These are phyloP conservation scores for Ophiostoma triangulosporum DNA, from an alignment of 2,329 filamentous ascomycete genomes.

Conservation along the genomic window DNA sequence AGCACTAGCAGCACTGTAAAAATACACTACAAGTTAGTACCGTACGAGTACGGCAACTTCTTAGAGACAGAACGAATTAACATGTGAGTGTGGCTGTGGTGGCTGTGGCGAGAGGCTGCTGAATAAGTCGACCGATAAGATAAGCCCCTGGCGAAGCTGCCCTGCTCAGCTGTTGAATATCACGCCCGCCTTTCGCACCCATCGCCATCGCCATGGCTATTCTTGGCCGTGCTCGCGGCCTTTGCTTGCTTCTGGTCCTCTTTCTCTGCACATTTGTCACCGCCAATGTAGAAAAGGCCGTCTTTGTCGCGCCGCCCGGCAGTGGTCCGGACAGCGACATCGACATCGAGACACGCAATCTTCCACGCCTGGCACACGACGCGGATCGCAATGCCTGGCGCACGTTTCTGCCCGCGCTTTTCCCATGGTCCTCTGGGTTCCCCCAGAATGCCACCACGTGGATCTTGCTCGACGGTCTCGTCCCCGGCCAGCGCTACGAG, in stretches of 20 bases:
- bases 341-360: background rate
- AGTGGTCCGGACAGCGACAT: background rate
- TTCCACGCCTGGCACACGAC: slow-evolving; percentile 8
- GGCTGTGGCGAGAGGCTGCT: background rate
- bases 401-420: slow-evolving; percentile 51
- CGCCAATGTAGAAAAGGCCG: slow-evolving; percentile 82
- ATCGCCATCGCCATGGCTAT: background rate
- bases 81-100: slow-evolving; percentile 15
- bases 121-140: background rate
- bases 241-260: slow-evolving; percentile 12
- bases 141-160: background rate
- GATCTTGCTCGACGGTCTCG: slow-evolving; percentile 61
- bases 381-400: slow-evolving; percentile 31
- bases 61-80: background rate
- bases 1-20: background rate
- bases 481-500: slow-evolving; percentile 70
- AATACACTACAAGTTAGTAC: too few relatives aligned
- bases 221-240: background rate
- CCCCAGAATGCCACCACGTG: slow-evolving; percentile 58
- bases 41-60: too few relatives aligned
- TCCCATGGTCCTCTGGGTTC: slow-evolving; percentile 41
- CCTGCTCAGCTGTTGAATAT: background rate
- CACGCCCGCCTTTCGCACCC: background rate
- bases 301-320: slow-evolving; percentile 49
- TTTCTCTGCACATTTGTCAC: slow-evolving; percentile 12